phyloP scores from a whole-genome alignment of 257 asterid species.

The Forsythia viridissima region DNA sequence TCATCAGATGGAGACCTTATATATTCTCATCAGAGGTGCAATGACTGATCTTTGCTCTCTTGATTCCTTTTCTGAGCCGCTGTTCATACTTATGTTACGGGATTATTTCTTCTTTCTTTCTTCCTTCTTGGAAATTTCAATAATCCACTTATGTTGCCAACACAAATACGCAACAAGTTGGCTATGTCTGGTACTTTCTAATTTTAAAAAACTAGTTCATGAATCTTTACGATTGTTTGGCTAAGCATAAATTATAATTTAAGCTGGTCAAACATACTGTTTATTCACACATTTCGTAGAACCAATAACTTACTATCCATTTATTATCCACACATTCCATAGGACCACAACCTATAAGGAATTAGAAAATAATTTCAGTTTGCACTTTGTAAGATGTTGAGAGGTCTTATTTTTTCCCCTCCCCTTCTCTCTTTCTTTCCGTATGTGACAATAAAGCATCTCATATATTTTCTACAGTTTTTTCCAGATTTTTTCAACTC shows the following conservation, averaged over 20 bases:
- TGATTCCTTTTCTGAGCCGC: neutral
- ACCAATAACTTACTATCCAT: too few relatives aligned
- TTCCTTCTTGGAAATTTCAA: neutral
- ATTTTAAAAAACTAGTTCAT: neutral
- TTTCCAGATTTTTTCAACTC: neutral
- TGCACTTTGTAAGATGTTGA: neutral
- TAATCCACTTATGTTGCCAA: neutral
- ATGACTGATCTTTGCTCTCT: neutral
- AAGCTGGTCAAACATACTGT: too few relatives aligned
- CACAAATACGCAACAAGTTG: neutral
- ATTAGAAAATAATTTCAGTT: too few relatives aligned
- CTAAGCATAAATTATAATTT: too few relatives aligned
- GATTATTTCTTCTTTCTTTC: neutral
- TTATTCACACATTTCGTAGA: too few relatives aligned
- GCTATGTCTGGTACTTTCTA: neutral
- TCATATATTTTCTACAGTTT: neutral
- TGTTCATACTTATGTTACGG: neutral
- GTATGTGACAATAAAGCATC: neutral
- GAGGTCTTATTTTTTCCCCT: neutral
- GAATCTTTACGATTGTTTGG: too few relatives aligned
- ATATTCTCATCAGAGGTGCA: constrained; percentile 50
- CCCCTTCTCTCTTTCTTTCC: neutral
- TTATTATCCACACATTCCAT: too few relatives aligned
- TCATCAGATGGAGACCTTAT: constrained; percentile 40
- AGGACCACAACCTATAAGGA: too few relatives aligned